Evolutionary conservation across 768 basidiomycete species (phyloP).

Genomic region (Peribolospora kevripleyi): DNA sequence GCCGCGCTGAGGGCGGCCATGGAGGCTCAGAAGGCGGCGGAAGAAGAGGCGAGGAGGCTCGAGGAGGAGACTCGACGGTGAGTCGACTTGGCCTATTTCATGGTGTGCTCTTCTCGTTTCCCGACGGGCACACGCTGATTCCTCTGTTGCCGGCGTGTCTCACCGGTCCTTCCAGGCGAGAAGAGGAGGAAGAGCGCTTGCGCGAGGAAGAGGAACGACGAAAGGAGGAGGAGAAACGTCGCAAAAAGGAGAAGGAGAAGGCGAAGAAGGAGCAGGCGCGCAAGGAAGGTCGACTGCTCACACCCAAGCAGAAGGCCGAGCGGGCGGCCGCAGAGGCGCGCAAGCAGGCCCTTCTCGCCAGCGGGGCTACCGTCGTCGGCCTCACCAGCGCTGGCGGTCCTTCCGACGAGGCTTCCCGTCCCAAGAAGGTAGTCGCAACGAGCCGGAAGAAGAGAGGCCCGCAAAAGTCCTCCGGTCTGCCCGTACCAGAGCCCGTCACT

Average conservation of each 20-base stretch:
- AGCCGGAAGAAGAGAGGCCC: constrained; percentile 48
- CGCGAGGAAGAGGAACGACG: constrained; percentile 59
- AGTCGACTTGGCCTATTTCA: not conserved
- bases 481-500: too few species aligned
- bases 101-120: too few species aligned
- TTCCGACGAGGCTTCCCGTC: constrained; percentile 17
- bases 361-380: constrained; percentile 74
- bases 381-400: constrained; percentile 30
- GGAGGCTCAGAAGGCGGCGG: constrained; percentile 69
- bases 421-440: constrained; percentile 60
- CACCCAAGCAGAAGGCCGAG: constrained; percentile 95
- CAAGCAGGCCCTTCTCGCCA: constrained; percentile 66
- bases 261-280: constrained; percentile 68
- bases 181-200: constrained; percentile 68
- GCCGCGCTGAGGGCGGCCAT: constrained; percentile 33
- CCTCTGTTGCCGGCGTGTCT: not conserved
- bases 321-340: constrained; percentile 70
- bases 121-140: not conserved
- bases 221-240: constrained; percentile 69
- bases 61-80: constrained; percentile 46
- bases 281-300: constrained; percentile 80
- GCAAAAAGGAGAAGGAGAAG: constrained; percentile 95
- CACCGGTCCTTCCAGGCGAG: constrained; percentile 23
- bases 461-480: not conserved
- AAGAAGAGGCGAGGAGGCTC: constrained; percentile 49